Evolutionary conservation across 1,139 yeast genomes (phyloP), one percentile per base, ranked within the genome.

Genomic region (Magnusiomyces tetraspermus): DNA sequence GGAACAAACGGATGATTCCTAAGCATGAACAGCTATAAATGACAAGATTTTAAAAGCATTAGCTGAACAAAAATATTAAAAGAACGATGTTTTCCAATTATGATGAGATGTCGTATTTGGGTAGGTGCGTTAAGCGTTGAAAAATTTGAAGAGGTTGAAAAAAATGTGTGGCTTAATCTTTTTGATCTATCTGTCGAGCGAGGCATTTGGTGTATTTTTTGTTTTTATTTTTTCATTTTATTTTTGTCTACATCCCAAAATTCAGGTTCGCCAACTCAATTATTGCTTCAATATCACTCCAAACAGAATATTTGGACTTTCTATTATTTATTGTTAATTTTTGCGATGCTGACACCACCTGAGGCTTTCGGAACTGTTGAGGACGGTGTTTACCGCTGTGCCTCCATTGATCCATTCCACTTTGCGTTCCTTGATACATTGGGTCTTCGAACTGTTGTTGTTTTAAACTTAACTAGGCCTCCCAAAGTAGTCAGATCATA

Each of bases 381-480:
- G 64, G 73, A 76, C 21, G 83, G 82, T 0, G 65, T 80, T 13
- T 79, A 78, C 66, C 70, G 85, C 49, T 79, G 84, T 60, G 70
- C 80, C 30, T 74, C 76, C 54, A 61, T 79, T 10, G 79, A 76
- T 49, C 81, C 85, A 24, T 80, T 85, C 54, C 86, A 87, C 67
- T 86, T 87, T 64, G 82, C 88, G 51, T 90, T 90, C 63, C 69
- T 92, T 28, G 75, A 79, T 55, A 85, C 88, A 56, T 73, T 92
- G 52, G 76, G 83, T 54, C 73, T 92, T 53, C 82, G 81, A 57
- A 83, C 92, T 6, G 84, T 92, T 46, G 66, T 81, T 3, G 69
- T 78, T 23, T 63, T 81, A 28, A 82, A 80, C 63, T 82, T 83
- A 2, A 85, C 79, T 55, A 74, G 77, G 55, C 85, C 85, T 2